Percentiles rank a stretch among this genome's conserved stretches.
Conservation (phyloP, 2,329 filamentous ascomycete species). For the Aspergillus sp. region DNA sequence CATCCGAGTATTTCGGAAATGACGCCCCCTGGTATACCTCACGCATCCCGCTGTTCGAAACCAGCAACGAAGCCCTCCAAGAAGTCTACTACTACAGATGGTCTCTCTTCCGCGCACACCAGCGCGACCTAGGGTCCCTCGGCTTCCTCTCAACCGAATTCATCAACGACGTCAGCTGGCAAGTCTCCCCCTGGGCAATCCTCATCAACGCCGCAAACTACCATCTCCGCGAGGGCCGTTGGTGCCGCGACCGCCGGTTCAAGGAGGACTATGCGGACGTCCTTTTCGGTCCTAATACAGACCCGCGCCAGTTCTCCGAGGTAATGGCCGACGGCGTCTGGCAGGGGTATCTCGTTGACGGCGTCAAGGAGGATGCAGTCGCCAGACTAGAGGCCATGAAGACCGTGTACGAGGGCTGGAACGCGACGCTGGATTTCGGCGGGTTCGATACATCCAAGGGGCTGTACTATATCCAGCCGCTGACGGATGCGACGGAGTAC, state of each 20-base stretch:
- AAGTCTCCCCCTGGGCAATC: constrained; percentile 41
- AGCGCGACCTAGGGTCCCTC: constrained; percentile 43
- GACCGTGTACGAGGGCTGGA: constrained; percentile 20
- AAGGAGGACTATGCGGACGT: constrained; percentile 46
- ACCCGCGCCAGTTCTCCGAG: constrained; percentile 46
- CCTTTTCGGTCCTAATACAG: constrained; percentile 40
- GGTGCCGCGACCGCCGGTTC: constrained; percentile 46
- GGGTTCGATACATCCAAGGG: constrained; percentile 41
- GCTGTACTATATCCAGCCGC: constrained; percentile 45
- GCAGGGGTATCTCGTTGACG: constrained; percentile 44
- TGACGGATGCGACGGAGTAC: constrained; percentile 48
- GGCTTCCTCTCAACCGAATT: constrained; percentile 50
- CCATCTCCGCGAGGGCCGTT: constrained; percentile 46
- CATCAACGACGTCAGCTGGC: constrained; percentile 45
- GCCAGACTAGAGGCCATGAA: constrained; percentile 30
- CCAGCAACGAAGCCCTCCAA: constrained; percentile 14
- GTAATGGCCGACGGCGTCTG: constrained; percentile 43
- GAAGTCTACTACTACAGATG: constrained; percentile 50
- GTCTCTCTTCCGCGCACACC: constrained; percentile 46
- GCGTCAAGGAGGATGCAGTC: constrained; percentile 33
- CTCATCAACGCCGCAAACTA: constrained; percentile 48
- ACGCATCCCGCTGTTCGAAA: constrained; percentile 20
- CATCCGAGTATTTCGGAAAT: constrained; percentile 16
- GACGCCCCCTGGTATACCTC: constrained; percentile 20
- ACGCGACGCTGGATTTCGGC: constrained; percentile 41